A percentile compares a stretch with the other conserved stretches of the same genome.
phyloP scores from a whole-genome alignment of 129 eudicot genomes.

The Glebionis coronaria region DNA sequence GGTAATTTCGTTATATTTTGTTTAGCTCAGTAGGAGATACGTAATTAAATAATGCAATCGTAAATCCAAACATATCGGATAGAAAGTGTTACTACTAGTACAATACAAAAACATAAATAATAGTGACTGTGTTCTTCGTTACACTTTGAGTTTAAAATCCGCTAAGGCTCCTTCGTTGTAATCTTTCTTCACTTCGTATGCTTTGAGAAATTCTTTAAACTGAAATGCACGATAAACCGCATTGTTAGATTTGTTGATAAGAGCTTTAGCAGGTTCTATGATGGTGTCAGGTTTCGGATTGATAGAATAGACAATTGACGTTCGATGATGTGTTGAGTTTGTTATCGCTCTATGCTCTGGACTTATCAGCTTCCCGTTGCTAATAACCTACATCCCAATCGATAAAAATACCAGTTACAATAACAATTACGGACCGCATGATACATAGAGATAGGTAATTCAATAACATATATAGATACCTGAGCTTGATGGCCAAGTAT shows the following conservation, averaged over 20 bases:
- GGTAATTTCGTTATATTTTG: no score
- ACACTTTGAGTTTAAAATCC: constrained; percentile 24
- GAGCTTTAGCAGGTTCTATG: constrained; percentile 42
- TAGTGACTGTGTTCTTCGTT: neutral
- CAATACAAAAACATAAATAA: neutral
- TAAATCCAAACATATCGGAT: no score
- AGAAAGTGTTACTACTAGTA: neutral
- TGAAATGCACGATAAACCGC: constrained; percentile 22
- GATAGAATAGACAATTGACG: constrained; percentile 27
- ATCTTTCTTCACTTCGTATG: constrained; percentile 30
- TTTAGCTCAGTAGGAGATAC: no score
- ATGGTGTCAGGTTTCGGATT: constrained; percentile 27
- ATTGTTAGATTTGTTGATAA: constrained; percentile 24
- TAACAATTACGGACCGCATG: no score
- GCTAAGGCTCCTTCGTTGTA: constrained; percentile 26
- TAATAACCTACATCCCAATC: constrained; percentile 16
- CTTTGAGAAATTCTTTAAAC: constrained; percentile 30
- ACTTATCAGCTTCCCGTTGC: constrained; percentile 29
- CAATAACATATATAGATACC: no score
- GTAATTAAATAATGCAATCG: no score
- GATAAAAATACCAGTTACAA: neutral
- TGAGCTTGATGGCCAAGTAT: constrained; percentile 32
- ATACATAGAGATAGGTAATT: no score
- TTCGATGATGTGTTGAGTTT: constrained; percentile 19
- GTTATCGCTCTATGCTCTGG: constrained; percentile 35